Evolutionary conservation across 2,329 filamentous ascomycete species (phyloP), one percentile per base, ranked within the genome.

Genomic region (Cadophora luteo-olivacea): DNA sequence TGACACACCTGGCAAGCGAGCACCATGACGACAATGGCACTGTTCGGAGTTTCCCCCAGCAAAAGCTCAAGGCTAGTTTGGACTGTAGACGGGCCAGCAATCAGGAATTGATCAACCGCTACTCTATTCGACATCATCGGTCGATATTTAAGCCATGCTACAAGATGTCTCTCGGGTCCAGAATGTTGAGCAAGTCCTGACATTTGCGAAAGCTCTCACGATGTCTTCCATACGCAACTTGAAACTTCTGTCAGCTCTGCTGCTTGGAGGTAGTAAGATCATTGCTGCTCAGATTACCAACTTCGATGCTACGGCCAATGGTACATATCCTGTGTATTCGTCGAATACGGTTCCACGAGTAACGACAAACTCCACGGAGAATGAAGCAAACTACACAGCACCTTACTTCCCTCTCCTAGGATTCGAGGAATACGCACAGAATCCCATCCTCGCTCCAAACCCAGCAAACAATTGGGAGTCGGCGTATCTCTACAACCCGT

Each of bases 401-500:
- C 69, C 70, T 22, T 71, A 70, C 38, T 74, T 74, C 48, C 71
- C 72, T 12, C 58, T 74, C 1, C 68, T 72, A 2, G 68, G 68
- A 0, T 74, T 74, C 33, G 51, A 54, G 29, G 68, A 74, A 63
- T 73, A 72, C 51, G 62, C n/a, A 19, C 45, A 57, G n/a, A 74
- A 74, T 54, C 72, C 72, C 11, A 67, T 74, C 38, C 49, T 74
- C 8, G 58, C 67, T 14, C 72, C 72, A 6, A 74, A 74, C 60
- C 69, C 72, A 38, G 68, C 64, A 19, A 63, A 72, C 60, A 70
- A 74, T 51, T 78, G 73, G 62, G 77, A 78, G 65, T 76, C 71
- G 16, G 76, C 75, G 1, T 77, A 73, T 60, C 72, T 76, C 16
- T 77, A 77, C 70, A 76, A 78, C 33, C 74, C 75, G 2, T 73